Percentiles rank a stretch among this genome's conserved stretches.
Evolutionary conservation across 441 rosid species (phyloP).

Genomic region (Populus hybrid): DNA sequence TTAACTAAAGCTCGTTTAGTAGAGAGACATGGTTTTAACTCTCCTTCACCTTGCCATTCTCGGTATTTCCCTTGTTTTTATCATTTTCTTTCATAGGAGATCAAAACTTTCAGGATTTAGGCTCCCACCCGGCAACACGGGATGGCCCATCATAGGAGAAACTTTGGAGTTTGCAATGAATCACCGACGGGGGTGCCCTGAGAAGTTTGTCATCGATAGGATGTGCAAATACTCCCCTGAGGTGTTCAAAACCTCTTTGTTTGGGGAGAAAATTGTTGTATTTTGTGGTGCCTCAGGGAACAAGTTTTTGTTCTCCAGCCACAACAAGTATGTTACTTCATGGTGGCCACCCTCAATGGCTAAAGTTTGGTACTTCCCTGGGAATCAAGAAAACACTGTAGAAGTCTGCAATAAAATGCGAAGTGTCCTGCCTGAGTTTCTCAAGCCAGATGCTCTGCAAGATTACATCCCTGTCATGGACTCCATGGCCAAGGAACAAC

Average conservation of each 20-base stretch:
- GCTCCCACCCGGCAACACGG: slow-evolving; percentile 34
- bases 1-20: background rate
- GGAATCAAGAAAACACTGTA: background rate
- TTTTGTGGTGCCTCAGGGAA: slow-evolving; percentile 13
- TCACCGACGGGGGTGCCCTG: slow-evolving; percentile 20
- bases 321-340: background rate
- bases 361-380: slow-evolving; percentile 18
- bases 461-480: slow-evolving; percentile 33
- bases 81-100: slow-evolving; percentile 9
- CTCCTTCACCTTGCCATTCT: slow-evolving; percentile 10
- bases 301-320: background rate
- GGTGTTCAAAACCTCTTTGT: slow-evolving; percentile 32
- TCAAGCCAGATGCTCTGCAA: slow-evolving; percentile 32
- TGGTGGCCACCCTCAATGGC: slow-evolving; percentile 24
- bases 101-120: slow-evolving; percentile 5
- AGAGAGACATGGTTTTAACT: slow-evolving; percentile 15
- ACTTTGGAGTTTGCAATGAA: slow-evolving; percentile 20
- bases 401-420: slow-evolving; percentile 19
- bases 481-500: slow-evolving; percentile 27
- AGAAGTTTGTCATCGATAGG: slow-evolving; percentile 29
- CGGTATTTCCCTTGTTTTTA: background rate
- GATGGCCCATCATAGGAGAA: slow-evolving; percentile 37
- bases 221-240: slow-evolving; percentile 19
- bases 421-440: slow-evolving; percentile 17
- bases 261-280: slow-evolving; percentile 28